phyloP scores from a whole-genome alignment of 2,329 filamentous ascomycete species.

The Talaromyces marneffei region DNA sequence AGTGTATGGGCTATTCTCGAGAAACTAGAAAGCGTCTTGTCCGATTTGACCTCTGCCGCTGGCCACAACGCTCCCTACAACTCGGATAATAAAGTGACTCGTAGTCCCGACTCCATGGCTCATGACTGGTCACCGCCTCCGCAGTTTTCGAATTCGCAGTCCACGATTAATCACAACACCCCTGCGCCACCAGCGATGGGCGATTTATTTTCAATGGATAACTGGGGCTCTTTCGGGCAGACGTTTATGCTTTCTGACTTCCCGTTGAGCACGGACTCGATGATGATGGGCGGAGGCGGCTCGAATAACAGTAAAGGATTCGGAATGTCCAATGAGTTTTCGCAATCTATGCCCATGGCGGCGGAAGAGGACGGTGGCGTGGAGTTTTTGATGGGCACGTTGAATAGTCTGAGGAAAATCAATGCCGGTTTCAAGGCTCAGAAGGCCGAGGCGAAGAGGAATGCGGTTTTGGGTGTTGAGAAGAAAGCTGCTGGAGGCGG shows the following conservation, averaged over 20 bases:
- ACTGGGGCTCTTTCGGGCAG: not conserved
- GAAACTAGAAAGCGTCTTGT: slow-evolving; percentile 40
- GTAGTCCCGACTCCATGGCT: slow-evolving; percentile 3
- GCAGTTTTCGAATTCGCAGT: slow-evolving; percentile 18
- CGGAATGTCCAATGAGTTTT: not conserved
- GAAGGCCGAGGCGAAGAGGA: not conserved
- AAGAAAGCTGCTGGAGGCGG: slow-evolving; percentile 5
- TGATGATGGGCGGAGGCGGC: slow-evolving; percentile 17
- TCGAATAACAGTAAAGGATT: not conserved
- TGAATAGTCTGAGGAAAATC: slow-evolving; percentile 42
- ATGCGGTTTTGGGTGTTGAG: not conserved
- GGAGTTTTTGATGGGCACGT: slow-evolving; percentile 39
- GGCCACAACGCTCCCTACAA: slow-evolving; percentile 16
- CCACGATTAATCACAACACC: not conserved
- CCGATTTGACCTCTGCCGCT: slow-evolving; percentile 34
- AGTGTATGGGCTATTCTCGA: slow-evolving; percentile 37
- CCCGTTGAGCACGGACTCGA: slow-evolving; percentile 7
- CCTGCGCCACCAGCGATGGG: not conserved
- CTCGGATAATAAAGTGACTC: not conserved
- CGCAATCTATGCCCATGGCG: slow-evolving; percentile 8
- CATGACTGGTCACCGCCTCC: slow-evolving; percentile 1
- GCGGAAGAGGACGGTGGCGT: slow-evolving; percentile 33
- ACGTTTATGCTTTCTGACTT: slow-evolving; percentile 12
- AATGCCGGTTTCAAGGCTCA: slow-evolving; percentile 33
- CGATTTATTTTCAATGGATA: not conserved